Evolutionary conservation across 2,329 filamentous ascomycete genomes (phyloP).

Genomic region (Pyricularia grisea): DNA sequence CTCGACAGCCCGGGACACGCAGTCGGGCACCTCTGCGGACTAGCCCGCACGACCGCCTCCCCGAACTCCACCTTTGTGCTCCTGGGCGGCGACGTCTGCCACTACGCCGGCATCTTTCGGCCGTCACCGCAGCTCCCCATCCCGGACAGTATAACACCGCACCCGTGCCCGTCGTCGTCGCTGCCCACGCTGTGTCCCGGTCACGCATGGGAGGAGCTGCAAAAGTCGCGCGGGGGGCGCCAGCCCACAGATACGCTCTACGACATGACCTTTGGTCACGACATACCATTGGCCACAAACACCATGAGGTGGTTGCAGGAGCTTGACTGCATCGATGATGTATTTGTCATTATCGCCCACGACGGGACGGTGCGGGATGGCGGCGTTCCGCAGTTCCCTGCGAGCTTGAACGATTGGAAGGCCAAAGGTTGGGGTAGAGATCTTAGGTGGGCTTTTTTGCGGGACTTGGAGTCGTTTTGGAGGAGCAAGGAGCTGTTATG

Average conservation of each 20-base stretch:
- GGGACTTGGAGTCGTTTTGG: not conserved
- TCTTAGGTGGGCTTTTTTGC: not conserved
- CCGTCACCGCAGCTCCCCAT: conserved; percentile 11
- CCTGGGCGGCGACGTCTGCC: conserved; percentile 15
- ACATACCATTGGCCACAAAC: not conserved
- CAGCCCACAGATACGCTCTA: not conserved
- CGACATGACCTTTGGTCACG: not conserved
- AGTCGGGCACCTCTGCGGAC: not conserved
- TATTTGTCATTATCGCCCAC: not conserved
- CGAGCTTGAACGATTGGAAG: not conserved
- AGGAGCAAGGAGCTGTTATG: not conserved
- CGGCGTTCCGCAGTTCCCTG: not conserved
- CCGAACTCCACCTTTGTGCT: conserved; percentile 12
- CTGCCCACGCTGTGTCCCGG: not conserved
- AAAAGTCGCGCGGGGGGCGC: not conserved
- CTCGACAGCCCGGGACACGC: not conserved
- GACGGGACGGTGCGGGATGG: not conserved
- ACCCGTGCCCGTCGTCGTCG: not conserved
- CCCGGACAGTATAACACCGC: conserved; percentile 7
- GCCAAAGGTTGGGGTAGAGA: not conserved
- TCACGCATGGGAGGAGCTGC: not conserved
- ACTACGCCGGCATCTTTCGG: conserved; percentile 13
- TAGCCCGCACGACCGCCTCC: conserved; percentile 11
- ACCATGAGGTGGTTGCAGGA: not conserved
- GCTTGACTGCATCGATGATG: not conserved